Evolutionary conservation across 2,329 filamentous ascomycete genomes (phyloP), one percentile per base, ranked within the genome.

Genomic region (Lachnellula suecica): DNA sequence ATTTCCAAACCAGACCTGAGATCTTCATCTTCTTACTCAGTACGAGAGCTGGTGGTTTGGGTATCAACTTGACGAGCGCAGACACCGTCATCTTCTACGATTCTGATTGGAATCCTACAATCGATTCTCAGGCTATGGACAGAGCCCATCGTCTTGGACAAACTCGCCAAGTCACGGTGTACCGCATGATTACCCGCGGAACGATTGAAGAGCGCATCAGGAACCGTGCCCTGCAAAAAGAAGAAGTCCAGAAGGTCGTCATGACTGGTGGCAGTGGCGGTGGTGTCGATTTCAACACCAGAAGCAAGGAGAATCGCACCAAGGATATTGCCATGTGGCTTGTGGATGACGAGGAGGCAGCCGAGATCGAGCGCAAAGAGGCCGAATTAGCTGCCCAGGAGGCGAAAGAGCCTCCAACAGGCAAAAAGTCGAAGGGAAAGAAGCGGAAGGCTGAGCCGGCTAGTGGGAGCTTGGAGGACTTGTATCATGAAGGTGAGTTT

Each of bases 71-170:
- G 61, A 97, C 94, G 5, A 88, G 89, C 47, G 94, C 94, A 19
- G 94, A 99, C 70, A 99, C 94, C 0, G 94, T 99, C 73, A 97
- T 99, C 72, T 99, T 99, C 76, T 99, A 99, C 79, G 94, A 99
- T 70, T 96, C 91, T 10, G 94, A 99, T 71, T 99, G 94, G 94
- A 99, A 99, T 70, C 94, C 94, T 0, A 97, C 94, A 3, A 97
- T 97, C 66, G 94, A 99, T 70, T 96, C 90, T 48, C 94, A 99
- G 71, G 94, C 94, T 72, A 97, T 97, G 94, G 94, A 99, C 72
- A 89, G 94, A 71, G 94, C 94, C 11, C 94, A 99, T 83, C 90
- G 94, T 82, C 83, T 99, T 31, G 94, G 94, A 45, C 93, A 99
- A 72, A 97, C 93, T 2, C 84, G 84, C 61, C 94, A 99, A 72